Evolutionary conservation across 345 rosid species (phyloP).

Genomic region (Euphorbia pulcherrima): DNA sequence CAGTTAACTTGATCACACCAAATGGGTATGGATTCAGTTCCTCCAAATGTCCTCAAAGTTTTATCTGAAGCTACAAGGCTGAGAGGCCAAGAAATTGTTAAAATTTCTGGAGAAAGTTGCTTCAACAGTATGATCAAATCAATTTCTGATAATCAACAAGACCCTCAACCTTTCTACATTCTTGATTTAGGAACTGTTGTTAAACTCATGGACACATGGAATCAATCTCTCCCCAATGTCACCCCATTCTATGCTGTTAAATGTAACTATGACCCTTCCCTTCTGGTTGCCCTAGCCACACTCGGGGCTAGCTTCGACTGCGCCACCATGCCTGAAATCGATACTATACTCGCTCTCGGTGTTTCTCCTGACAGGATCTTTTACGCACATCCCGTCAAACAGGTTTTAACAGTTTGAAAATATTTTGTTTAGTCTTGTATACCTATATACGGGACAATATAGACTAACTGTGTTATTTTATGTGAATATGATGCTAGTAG

Average conservation of each 20-base stretch:
- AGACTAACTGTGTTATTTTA: no score
- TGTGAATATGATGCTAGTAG: not conserved
- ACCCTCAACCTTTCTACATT: constrained; percentile 4
- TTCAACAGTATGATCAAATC: not conserved
- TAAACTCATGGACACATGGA: constrained; percentile 21
- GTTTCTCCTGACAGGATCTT: constrained; percentile 23
- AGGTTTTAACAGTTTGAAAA: no score
- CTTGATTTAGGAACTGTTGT: constrained; percentile 16
- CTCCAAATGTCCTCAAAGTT: not conserved
- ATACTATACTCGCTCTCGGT: constrained; percentile 21
- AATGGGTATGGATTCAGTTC: not conserved
- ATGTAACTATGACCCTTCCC: constrained; percentile 25
- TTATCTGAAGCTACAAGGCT: not conserved
- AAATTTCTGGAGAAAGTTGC: not conserved
- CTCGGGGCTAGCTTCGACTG: constrained; percentile 34
- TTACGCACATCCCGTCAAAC: constrained; percentile 25
- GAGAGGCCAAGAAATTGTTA: not conserved
- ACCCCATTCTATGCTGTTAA: constrained; percentile 34
- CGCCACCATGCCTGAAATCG: constrained; percentile 27
- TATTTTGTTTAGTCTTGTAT: no score
- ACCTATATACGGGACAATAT: no score
- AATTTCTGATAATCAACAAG: constrained; percentile 10
- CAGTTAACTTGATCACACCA: no score
- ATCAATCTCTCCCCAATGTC: constrained; percentile 19
- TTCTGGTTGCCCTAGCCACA: constrained; percentile 24